A percentile compares a stretch with the other conserved stretches of the same genome.
These are phyloP conservation scores for Gastrolobium villosum DNA, from an alignment of 306 rosid species.

Conservation along the genomic window DNA sequence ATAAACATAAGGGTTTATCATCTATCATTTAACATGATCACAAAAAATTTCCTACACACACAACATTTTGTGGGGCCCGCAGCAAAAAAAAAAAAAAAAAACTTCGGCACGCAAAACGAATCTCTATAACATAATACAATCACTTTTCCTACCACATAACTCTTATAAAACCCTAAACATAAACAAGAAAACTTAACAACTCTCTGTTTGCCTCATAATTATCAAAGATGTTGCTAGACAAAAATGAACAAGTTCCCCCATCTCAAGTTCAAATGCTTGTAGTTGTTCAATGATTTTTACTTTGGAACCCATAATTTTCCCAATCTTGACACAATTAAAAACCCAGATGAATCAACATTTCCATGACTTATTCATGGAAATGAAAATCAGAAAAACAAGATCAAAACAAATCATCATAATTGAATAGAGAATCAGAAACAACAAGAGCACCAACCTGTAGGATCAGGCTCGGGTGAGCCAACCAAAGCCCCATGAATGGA, in stretches of 20 bases:
- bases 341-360: background rate
- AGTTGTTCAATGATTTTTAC: background rate
- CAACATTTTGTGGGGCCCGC: too few relatives aligned
- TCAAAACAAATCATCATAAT: conserved; percentile 45
- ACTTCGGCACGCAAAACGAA: too few relatives aligned
- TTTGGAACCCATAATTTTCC: background rate
- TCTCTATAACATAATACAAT: too few relatives aligned
- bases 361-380: conserved; percentile 15
- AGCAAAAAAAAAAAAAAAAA: too few relatives aligned
- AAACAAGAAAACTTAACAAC: conserved; percentile 21
- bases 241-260: background rate
- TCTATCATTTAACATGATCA: too few relatives aligned
- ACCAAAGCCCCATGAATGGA: conserved; percentile 82
- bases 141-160: too few relatives aligned
- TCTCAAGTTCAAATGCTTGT: background rate
- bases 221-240: conserved; percentile 9
- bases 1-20: conserved; percentile 29
- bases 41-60: too few relatives aligned
- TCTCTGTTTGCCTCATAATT: conserved; percentile 1
- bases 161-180: too few relatives aligned
- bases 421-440: conserved; percentile 37
- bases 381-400: conserved; percentile 26
- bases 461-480: conserved; percentile 69
- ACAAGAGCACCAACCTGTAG: conserved; percentile 57
- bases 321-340: background rate